A percentile compares a stretch with the other conserved stretches of the same genome.
These are phyloP conservation scores for Tetracladium setigerum DNA, from an alignment of 495 filamentous ascomycete species.

Conservation along the genomic window DNA sequence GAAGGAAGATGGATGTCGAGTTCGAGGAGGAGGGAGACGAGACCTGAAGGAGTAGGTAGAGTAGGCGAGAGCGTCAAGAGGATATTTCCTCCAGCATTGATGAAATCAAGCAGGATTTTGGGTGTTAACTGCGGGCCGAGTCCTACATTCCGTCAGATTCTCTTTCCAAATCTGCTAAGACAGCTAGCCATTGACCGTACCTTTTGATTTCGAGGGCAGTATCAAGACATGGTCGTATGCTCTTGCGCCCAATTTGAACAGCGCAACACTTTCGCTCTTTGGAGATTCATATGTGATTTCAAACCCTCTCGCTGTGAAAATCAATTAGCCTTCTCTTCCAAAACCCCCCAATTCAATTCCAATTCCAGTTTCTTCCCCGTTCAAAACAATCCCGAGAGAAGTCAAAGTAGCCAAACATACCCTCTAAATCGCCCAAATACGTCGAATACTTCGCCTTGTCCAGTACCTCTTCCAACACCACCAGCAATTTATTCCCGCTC, in stretches of 20 bases:
- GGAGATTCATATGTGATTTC: conserved; percentile 73
- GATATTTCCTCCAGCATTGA: conserved; percentile 88
- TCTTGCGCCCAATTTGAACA: conserved; percentile 83
- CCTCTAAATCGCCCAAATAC: conserved; percentile 74
- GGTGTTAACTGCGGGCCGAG: conserved; percentile 84
- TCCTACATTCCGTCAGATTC: conserved; percentile 37
- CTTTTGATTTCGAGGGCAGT: conserved; percentile 82
- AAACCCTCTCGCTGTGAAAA: conserved; percentile 66
- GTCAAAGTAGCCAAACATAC: conserved; percentile 38
- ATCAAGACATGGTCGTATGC: conserved; percentile 86
- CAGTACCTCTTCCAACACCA: conserved; percentile 72
- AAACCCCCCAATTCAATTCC: too few species aligned
- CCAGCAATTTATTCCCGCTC: conserved; percentile 73
- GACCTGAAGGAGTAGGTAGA: conserved; percentile 61
- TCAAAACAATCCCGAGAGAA: neutral
- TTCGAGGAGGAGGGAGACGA: conserved; percentile 82
- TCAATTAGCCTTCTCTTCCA: too few species aligned
- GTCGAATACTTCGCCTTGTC: conserved; percentile 75
- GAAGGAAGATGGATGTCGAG: conserved; percentile 83
- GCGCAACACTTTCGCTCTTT: conserved; percentile 70
- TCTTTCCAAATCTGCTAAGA: neutral
- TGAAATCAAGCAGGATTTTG: conserved; percentile 79
- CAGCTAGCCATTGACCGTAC: conserved; percentile 30
- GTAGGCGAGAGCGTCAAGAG: conserved; percentile 78
- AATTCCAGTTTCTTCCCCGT: neutral